Percentiles rank a stretch among this genome's conserved stretches.
Conservation (phyloP, 352 stramenopile genomes). For the Globisporangium sylvaticum region DNA sequence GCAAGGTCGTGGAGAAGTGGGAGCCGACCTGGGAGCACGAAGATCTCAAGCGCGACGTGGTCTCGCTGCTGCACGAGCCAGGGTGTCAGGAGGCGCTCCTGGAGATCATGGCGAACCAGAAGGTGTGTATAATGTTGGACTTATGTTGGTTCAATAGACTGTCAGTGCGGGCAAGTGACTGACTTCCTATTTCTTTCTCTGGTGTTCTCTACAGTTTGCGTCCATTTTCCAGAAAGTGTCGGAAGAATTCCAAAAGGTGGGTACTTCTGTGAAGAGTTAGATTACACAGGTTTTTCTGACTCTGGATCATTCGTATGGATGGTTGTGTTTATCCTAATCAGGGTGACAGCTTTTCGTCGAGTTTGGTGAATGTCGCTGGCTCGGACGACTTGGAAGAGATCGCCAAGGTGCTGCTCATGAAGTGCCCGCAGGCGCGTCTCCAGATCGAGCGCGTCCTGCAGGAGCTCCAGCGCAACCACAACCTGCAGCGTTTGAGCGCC, state of each 20-base stretch:
- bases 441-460: constrained; percentile 75
- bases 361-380: constrained; percentile 45
- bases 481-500: constrained; percentile 57
- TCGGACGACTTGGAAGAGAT: constrained; percentile 64
- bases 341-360: constrained; percentile 45
- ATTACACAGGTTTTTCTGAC: not conserved
- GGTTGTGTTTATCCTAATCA: not conserved
- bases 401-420: constrained; percentile 67
- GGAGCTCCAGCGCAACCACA: constrained; percentile 65
- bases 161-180: not conserved
- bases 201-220: constrained; percentile 32
- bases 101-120: constrained; percentile 47
- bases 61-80: constrained; percentile 70
- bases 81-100: constrained; percentile 68
- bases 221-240: constrained; percentile 61
- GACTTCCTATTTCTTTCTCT: not conserved
- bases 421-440: constrained; percentile 65
- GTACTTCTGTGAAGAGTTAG: not conserved
- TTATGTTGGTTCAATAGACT: not conserved
- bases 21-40: constrained; percentile 46
- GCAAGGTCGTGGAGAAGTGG: constrained; percentile 75
- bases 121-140: not conserved
- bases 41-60: constrained; percentile 64
- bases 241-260: constrained; percentile 49
- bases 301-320: not conserved